Evolutionary conservation across 2,329 filamentous ascomycete genomes (phyloP).

Genomic region (Xylariales sp.): DNA sequence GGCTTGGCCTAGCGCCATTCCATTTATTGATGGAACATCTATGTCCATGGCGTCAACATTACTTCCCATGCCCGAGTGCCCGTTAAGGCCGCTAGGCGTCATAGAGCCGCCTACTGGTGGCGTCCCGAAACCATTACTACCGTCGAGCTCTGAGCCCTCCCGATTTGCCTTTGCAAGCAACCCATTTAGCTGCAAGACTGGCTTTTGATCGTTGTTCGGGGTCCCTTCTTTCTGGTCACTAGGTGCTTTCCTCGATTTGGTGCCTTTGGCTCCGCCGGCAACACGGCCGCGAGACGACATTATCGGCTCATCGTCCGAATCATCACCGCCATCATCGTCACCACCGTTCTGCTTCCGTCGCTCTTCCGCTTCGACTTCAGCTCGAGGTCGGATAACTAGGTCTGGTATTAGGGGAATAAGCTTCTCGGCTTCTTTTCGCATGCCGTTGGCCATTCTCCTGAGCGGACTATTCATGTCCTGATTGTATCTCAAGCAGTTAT

Average conservation of each 20-base stretch:
- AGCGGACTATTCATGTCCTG: conserved; percentile 87
- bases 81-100: conserved; percentile 79
- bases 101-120: conserved; percentile 79
- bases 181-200: conserved; percentile 74
- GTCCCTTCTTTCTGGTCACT: conserved; percentile 82
- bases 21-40: conserved; percentile 78
- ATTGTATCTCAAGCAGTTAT: conserved; percentile 96
- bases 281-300: conserved; percentile 97
- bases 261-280: conserved; percentile 81
- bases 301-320: conserved; percentile 97
- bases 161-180: conserved; percentile 67
- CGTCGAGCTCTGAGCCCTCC: conserved; percentile 85
- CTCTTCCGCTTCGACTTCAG: conserved; percentile 91
- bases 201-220: conserved; percentile 79
- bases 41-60: conserved; percentile 89
- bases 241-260: conserved; percentile 80
- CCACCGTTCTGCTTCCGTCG: conserved; percentile 87
- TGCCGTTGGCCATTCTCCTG: conserved; percentile 91
- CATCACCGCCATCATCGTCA: conserved; percentile 84
- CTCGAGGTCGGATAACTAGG: conserved; percentile 87
- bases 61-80: conserved; percentile 73
- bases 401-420: conserved; percentile 95
- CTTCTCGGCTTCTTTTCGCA: conserved; percentile 98
- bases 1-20: conserved; percentile 71
- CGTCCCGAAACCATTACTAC: conserved; percentile 87